phyloP scores from a whole-genome alignment of 2,329 filamentous ascomycete species.

The Cytospora paraplurivora region DNA sequence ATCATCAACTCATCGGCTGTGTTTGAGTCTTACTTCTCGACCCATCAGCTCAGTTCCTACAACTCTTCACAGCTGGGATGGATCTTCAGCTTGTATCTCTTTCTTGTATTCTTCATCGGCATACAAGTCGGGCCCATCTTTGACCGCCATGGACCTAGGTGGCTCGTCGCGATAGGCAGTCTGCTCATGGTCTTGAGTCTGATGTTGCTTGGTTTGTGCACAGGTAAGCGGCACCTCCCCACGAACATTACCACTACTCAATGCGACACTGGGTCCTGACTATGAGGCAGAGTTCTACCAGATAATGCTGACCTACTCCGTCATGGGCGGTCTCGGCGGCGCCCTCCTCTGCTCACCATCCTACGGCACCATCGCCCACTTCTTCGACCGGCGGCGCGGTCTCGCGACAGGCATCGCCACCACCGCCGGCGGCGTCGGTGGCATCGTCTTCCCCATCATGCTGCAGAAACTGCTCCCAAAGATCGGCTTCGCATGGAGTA shows the following conservation, averaged over 20 bases:
- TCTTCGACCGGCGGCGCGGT: constrained; percentile 72
- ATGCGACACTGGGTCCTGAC: neutral
- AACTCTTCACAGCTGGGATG: constrained; percentile 73
- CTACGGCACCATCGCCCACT: constrained; percentile 75
- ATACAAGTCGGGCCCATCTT: constrained; percentile 83
- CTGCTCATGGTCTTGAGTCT: constrained; percentile 62
- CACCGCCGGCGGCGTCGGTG: constrained; percentile 69
- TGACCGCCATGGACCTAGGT: constrained; percentile 70
- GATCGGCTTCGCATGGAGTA: constrained; percentile 53
- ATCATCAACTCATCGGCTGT: constrained; percentile 75
- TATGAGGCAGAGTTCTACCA: constrained; percentile 66
- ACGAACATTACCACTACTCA: no score
- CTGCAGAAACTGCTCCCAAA: constrained; percentile 48
- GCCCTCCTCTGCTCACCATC: constrained; percentile 78
- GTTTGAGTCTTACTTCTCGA: constrained; percentile 75
- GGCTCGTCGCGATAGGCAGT: constrained; percentile 67
- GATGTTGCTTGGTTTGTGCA: constrained; percentile 69
- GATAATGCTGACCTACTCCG: constrained; percentile 75
- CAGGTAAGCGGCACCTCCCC: constrained; percentile 41
- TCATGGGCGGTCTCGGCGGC: constrained; percentile 72
- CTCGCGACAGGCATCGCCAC: constrained; percentile 82
- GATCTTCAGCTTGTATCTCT: constrained; percentile 83
- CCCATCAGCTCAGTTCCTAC: constrained; percentile 70
- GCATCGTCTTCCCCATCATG: constrained; percentile 62
- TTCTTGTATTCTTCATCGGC: constrained; percentile 79